Conservation (phyloP, 1,284 basidiomycete genomes). For the Ustanciosporium gigantosporum region DNA sequence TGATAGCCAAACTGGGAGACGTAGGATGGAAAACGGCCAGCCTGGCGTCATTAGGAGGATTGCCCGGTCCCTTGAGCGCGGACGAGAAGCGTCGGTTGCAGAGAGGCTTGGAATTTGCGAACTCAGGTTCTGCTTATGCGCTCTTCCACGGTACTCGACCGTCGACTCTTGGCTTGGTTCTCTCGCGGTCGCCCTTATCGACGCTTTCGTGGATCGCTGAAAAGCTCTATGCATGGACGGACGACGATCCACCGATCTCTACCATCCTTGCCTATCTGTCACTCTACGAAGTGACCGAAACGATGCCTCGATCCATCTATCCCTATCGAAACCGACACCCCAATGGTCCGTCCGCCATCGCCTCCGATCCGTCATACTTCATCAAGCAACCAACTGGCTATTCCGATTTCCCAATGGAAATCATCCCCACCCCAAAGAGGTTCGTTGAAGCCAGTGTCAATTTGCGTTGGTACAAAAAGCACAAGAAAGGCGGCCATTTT, state of each 20-base stretch:
- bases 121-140: conserved; percentile 47
- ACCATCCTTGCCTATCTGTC: conserved; percentile 60
- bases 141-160: conserved; percentile 60
- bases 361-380: conserved; percentile 32
- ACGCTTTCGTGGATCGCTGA: conserved; percentile 63
- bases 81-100: conserved; percentile 37
- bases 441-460: conserved; percentile 61
- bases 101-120: conserved; percentile 37
- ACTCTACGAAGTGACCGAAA: conserved; percentile 63
- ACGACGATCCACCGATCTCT: conserved; percentile 43
- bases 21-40: conserved; percentile 9
- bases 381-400: conserved; percentile 62
- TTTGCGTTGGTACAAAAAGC: conserved; percentile 58
- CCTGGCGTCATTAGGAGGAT: conserved; percentile 12
- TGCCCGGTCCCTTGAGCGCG: conserved; percentile 35
- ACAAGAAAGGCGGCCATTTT: conserved; percentile 56
- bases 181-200: conserved; percentile 61
- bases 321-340: conserved; percentile 62
- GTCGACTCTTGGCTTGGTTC: conserved; percentile 61
- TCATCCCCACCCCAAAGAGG: conserved; percentile 59
- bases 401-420: conserved; percentile 61
- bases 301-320: conserved; percentile 62
- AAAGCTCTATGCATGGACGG: conserved; percentile 62
- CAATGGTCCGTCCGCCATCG: conserved; percentile 3
- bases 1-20: not conserved